phyloP scores from a whole-genome alignment of 2,329 filamentous ascomycete species.

The Arthrocladium fulminans region DNA sequence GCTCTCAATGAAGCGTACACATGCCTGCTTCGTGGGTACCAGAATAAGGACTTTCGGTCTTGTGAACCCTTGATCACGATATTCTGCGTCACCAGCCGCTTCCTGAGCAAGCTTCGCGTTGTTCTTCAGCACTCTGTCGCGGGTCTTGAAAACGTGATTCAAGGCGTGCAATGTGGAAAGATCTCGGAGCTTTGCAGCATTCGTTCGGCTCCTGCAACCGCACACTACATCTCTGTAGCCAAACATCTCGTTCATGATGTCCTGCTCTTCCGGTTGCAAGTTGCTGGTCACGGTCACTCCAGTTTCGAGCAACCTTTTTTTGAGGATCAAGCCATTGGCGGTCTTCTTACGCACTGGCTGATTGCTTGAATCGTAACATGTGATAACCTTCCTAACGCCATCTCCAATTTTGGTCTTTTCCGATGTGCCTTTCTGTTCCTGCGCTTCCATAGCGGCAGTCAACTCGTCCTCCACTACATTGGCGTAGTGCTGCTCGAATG shows the following conservation, averaged over 20 bases:
- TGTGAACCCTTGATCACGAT: constrained; percentile 91
- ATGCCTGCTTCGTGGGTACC: constrained; percentile 79
- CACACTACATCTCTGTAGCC: constrained; percentile 74
- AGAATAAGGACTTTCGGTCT: constrained; percentile 87
- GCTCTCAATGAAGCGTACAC: constrained; percentile 65
- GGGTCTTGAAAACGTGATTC: constrained; percentile 89
- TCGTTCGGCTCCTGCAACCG: constrained; percentile 60
- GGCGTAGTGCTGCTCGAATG: constrained; percentile 74
- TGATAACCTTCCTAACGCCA: constrained; percentile 13
- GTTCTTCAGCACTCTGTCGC: constrained; percentile 87
- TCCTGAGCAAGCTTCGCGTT: constrained; percentile 68
- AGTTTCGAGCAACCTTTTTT: constrained; percentile 56
- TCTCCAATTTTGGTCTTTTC: constrained; percentile 35
- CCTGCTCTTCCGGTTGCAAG: constrained; percentile 55
- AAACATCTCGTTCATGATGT: constrained; percentile 64
- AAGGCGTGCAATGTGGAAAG: constrained; percentile 73
- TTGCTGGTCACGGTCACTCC: constrained; percentile 46
- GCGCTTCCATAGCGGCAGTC: constrained; percentile 41
- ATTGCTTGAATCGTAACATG: constrained; percentile 1
- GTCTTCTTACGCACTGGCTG: constrained; percentile 1
- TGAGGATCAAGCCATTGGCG: constrained; percentile 43
- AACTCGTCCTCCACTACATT: constrained; percentile 47
- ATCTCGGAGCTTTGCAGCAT: constrained; percentile 60
- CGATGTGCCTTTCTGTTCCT: constrained; percentile 39
- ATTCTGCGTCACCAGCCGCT: constrained; percentile 58